Conservation (phyloP, 495 filamentous ascomycete genomes). For the Penicillium manginii region DNA sequence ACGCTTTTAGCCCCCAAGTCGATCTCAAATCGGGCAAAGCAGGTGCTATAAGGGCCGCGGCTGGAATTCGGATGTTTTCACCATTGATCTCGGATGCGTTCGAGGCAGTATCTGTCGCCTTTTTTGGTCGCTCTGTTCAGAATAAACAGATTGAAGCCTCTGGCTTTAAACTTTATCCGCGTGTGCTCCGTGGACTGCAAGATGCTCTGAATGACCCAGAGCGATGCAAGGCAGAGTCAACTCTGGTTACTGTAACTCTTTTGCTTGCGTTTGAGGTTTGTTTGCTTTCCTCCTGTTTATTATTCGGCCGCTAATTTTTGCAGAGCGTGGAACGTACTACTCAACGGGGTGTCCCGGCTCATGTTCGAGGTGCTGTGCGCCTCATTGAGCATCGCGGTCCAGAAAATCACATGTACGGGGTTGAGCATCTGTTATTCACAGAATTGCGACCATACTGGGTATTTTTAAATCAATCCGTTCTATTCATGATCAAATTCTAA, state of each 20-base stretch:
- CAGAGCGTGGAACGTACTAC: slow-evolving; percentile 50
- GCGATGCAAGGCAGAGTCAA: slow-evolving; percentile 47
- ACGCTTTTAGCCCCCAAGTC: slow-evolving; percentile 50
- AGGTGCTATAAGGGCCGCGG: slow-evolving; percentile 46
- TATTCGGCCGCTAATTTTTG: slow-evolving; percentile 15
- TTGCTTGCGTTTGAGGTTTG: slow-evolving; percentile 49
- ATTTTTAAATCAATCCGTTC: slow-evolving; percentile 6
- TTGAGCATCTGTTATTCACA: slow-evolving; percentile 48
- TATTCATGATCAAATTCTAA: slow-evolving; percentile 4
- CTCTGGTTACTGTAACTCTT: slow-evolving; percentile 47
- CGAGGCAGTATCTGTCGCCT: slow-evolving; percentile 46
- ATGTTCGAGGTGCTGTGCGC: slow-evolving; percentile 47
- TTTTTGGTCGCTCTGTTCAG: slow-evolving; percentile 45
- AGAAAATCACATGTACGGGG: slow-evolving; percentile 49
- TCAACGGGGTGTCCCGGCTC: slow-evolving; percentile 38
- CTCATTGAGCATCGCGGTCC: slow-evolving; percentile 51
- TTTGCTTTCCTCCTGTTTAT: background rate
- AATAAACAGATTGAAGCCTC: slow-evolving; percentile 42
- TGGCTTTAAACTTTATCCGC: slow-evolving; percentile 44
- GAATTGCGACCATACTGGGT: slow-evolving; percentile 53
- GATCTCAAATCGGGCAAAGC: slow-evolving; percentile 44
- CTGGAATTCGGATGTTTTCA: slow-evolving; percentile 49
- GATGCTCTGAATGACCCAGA: slow-evolving; percentile 46
- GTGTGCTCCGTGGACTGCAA: slow-evolving; percentile 44
- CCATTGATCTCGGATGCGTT: slow-evolving; percentile 47